Evolutionary conservation across 768 basidiomycete genomes (phyloP).

Genomic region (Boletus sp.): DNA sequence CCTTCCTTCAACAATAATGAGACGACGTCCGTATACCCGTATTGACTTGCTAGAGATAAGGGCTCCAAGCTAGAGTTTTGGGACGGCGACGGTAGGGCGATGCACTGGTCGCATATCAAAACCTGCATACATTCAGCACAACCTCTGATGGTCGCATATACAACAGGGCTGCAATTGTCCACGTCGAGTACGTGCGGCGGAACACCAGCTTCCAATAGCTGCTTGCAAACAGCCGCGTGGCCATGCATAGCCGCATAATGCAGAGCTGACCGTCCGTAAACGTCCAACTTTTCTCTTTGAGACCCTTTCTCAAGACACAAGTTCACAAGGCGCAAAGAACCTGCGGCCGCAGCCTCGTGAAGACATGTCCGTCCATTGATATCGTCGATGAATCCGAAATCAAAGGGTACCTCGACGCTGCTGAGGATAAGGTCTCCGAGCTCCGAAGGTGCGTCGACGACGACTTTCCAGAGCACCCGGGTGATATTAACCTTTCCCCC

Average conservation of each 20-base stretch:
- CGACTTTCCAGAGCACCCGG: conserved; percentile 93
- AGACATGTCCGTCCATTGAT: conserved; percentile 95
- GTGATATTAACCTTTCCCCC: conserved; percentile 70
- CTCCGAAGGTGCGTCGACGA: conserved; percentile 74
- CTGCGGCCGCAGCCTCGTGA: conserved; percentile 90
- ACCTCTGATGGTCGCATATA: conserved; percentile 90
- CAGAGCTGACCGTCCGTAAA: conserved; percentile 89
- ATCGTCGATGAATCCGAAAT: conserved; percentile 91
- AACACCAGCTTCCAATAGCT: conserved; percentile 67
- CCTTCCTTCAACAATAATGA: conserved; percentile 73
- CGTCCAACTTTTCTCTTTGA: conserved; percentile 72
- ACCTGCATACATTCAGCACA: conserved; percentile 78
- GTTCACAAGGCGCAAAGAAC: conserved; percentile 71
- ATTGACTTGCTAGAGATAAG: conserved; percentile 86
- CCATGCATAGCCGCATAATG: conserved; percentile 98
- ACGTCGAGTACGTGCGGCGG: conserved; percentile 75
- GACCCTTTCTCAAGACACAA: conserved; percentile 77
- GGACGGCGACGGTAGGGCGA: conserved; percentile 57
- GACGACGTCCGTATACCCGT: conserved; percentile 84
- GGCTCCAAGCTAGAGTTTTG: conserved; percentile 74
- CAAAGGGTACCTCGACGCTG: conserved; percentile 67
- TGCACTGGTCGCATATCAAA: conserved; percentile 72
- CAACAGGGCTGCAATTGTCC: conserved; percentile 92
- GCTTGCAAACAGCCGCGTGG: conserved; percentile 70
- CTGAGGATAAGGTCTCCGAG: conserved; percentile 73